Evolutionary conservation across 2,329 filamentous ascomycete genomes (phyloP).

Genomic region (Neofusicoccum cordaticola): DNA sequence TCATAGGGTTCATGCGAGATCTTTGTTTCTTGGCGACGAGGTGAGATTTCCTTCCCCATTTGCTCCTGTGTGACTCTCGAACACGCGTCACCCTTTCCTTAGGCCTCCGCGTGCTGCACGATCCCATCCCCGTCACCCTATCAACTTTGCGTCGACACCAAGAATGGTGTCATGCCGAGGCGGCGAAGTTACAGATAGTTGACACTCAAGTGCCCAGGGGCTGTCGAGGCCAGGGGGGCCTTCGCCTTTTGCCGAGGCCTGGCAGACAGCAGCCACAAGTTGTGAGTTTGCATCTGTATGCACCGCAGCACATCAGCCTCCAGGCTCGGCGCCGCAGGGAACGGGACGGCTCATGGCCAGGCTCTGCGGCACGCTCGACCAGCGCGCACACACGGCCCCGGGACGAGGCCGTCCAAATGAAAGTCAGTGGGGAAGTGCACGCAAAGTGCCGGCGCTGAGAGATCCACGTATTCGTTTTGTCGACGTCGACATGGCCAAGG

Average conservation of each 20-base stretch:
- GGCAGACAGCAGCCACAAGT: neutral
- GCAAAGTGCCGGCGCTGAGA: neutral
- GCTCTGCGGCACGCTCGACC: neutral
- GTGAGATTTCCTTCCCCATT: slow-evolving; percentile 6
- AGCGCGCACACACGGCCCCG: neutral
- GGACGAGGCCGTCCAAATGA: neutral
- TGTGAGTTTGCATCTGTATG: neutral
- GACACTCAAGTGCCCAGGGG: neutral
- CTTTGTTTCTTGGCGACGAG: neutral
- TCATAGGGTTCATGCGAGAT: neutral
- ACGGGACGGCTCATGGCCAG: neutral
- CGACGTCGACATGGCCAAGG: neutral
- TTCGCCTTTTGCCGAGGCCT: neutral
- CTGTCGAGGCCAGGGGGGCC: neutral
- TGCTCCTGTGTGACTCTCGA: neutral
- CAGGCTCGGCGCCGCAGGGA: slow-evolving; percentile 1
- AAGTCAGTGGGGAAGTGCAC: slow-evolving; percentile 5
- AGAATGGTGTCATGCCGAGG: neutral
- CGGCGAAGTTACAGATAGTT: neutral
- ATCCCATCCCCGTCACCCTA: neutral
- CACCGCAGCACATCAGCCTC: neutral
- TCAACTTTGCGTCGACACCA: neutral
- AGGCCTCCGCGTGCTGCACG: neutral
- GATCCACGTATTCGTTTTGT: neutral
- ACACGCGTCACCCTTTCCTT: slow-evolving; percentile 5